Conservation (phyloP, 2,329 filamentous ascomycete species). For the Neurospora crassa region DNA sequence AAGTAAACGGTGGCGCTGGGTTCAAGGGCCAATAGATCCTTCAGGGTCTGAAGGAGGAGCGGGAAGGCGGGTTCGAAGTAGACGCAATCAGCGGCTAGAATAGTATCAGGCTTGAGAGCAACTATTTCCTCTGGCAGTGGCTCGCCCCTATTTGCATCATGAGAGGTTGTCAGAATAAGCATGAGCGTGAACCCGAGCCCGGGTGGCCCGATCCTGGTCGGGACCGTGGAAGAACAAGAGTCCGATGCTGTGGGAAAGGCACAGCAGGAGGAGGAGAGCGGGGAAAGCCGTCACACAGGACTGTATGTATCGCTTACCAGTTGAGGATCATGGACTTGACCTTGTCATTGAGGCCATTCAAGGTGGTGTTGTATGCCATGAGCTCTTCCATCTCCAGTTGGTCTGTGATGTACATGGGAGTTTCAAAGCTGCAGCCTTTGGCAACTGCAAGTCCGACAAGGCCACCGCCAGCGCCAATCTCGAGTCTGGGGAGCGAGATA, state of each 20-base stretch:
- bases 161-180: constrained; percentile 13
- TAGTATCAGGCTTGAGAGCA: constrained; percentile 58
- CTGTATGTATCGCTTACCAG: constrained; percentile 48
- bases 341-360: constrained; percentile 59
- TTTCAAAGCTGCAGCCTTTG: constrained; percentile 41
- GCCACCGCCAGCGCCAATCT: constrained; percentile 86
- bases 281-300: constrained; percentile 25
- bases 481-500: constrained; percentile 49
- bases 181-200: constrained; percentile 3
- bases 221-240: neutral
- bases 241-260: constrained; percentile 1
- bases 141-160: constrained; percentile 42
- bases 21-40: constrained; percentile 63
- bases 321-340: constrained; percentile 66
- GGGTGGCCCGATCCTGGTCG: neutral
- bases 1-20: constrained; percentile 60
- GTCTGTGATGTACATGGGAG: constrained; percentile 72
- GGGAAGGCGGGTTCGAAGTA: constrained; percentile 97
- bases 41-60: constrained; percentile 68
- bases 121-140: constrained; percentile 43
- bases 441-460: constrained; percentile 64
- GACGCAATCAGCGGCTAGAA: constrained; percentile 93
- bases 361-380: constrained; percentile 77
- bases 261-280: neutral
- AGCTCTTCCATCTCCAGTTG: constrained; percentile 75